Evolutionary conservation across 345 rosid species (phyloP), one percentile per base, ranked within the genome.

Genomic region (Lagerstroemia speciosa): DNA sequence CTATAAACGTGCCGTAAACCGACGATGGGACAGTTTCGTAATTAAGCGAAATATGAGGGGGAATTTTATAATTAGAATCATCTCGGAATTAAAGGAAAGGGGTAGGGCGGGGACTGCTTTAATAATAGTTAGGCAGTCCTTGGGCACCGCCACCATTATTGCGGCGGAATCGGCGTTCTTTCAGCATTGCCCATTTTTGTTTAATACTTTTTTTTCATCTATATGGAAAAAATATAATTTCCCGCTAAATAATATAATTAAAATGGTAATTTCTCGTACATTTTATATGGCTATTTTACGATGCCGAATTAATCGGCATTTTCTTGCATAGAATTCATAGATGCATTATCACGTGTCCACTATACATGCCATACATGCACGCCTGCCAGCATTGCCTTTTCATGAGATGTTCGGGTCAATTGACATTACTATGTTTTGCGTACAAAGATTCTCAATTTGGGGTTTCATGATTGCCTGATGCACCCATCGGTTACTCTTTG

Each of bases 121-220:
- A 65, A 62, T 66, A 66, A 33, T 43, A 65, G 38, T 38, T 64
- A 72, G 65, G 50, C 43, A 46, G 61, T 20, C 58, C 75, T 69
- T 71, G 67, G 68, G 30, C 86, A 74, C 78, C 79, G 92, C 92
- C 87, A 91, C 67, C 88, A 91, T 64, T 76, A 83, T 87, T 80
- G 87, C 98, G 96, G 98, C 97, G 80, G 81, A 72, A 81, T 86
- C 83, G 89, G 87, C 86, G 88, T 88, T 82, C 91, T 79, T 66
- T 71, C 55, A 37, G 1, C 43, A 2, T 52, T 17, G 5, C 20
- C 5, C 8, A 48, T 48, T 48, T 48, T 41, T 41, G 10, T 41
- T 41, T 41, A 9, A 41, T 41, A n/a, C 14, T 2, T 41, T 41
- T 41, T 16, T 16, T 36, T 36, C 1, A 36, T 36, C 8, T 36